Evolutionary conservation across 2,329 filamentous ascomycete genomes (phyloP).

Genomic region (Akanthomyces uredinophilus): DNA sequence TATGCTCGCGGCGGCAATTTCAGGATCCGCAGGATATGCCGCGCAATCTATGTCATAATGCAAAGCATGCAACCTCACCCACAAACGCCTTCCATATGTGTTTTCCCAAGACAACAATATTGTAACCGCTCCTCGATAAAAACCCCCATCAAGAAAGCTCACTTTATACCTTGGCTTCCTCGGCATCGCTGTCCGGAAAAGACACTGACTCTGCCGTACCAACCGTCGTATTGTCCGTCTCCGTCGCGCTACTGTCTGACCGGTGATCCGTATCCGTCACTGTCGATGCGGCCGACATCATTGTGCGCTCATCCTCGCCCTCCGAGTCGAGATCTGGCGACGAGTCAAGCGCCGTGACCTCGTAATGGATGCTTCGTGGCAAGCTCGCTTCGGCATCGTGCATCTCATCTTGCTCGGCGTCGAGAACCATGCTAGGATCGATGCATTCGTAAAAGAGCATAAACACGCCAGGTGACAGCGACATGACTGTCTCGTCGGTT

Average conservation of each 20-base stretch:
- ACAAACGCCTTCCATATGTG: not conserved
- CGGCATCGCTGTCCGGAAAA: not conserved
- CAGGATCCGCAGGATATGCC: not conserved
- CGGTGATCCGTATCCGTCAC: not conserved
- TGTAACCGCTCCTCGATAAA: not conserved
- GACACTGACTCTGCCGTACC: conserved; percentile 4
- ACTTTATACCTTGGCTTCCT: not conserved
- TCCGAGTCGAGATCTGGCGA: not conserved
- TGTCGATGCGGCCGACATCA: not conserved
- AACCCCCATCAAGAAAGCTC: too few relatives aligned
- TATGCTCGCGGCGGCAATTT: too few relatives aligned
- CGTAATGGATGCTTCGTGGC: not conserved
- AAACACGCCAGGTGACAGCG: conserved; percentile 72
- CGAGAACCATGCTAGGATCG: conserved; percentile 46
- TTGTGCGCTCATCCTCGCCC: not conserved
- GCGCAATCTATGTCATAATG: not conserved
- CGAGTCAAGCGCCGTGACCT: not conserved
- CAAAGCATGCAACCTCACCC: not conserved
- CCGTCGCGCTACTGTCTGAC: conserved; percentile 4
- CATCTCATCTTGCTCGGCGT: conserved; percentile 24
- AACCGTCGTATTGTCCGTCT: conserved; percentile 10
- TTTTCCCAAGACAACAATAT: not conserved
- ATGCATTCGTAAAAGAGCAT: conserved; percentile 94
- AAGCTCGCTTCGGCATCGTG: conserved; percentile 8
- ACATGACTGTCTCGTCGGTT: conserved; percentile 66